phyloP scores from a whole-genome alignment of 139 green algal genomes.

The Zygnema cylindricum region DNA sequence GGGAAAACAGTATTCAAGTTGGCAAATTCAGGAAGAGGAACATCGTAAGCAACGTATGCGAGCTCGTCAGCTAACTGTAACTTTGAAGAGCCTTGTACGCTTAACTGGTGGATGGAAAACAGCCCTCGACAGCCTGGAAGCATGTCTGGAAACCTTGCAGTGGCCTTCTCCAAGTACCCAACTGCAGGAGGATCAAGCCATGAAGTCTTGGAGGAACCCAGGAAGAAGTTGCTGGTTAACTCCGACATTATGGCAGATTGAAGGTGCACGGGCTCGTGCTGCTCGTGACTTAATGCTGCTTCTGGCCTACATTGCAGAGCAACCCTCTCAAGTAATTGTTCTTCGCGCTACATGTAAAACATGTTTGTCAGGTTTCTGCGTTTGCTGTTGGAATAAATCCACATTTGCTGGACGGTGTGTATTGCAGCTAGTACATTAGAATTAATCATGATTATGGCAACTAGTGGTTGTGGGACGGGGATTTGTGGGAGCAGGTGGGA shows the following conservation, averaged over 20 bases:
- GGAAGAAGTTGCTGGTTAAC: neutral
- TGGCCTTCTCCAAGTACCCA: neutral
- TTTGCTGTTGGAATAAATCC: neutral
- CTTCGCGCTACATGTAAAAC: too few species aligned
- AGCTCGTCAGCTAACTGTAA: neutral
- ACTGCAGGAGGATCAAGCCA: neutral
- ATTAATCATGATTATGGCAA: too few species aligned
- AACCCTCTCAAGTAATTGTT: neutral
- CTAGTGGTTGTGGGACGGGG: too few species aligned
- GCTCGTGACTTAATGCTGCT: neutral
- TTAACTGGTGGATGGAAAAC: neutral
- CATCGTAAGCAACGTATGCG: neutral
- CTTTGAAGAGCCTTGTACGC: neutral
- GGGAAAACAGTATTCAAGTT: neutral
- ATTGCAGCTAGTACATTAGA: too few species aligned
- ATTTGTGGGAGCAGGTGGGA: slow-evolving; percentile 8
- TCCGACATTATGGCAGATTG: neutral
- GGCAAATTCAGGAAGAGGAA: neutral
- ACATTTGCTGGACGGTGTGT: neutral
- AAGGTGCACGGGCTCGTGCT: neutral
- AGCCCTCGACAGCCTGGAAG: neutral
- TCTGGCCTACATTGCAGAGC: neutral
- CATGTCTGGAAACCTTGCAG: neutral
- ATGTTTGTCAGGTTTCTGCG: too few species aligned
- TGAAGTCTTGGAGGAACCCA: neutral